These are phyloP conservation scores for Arabidopsis hybrid DNA, from an alignment of 441 rosid species.

Conservation along the genomic window DNA sequence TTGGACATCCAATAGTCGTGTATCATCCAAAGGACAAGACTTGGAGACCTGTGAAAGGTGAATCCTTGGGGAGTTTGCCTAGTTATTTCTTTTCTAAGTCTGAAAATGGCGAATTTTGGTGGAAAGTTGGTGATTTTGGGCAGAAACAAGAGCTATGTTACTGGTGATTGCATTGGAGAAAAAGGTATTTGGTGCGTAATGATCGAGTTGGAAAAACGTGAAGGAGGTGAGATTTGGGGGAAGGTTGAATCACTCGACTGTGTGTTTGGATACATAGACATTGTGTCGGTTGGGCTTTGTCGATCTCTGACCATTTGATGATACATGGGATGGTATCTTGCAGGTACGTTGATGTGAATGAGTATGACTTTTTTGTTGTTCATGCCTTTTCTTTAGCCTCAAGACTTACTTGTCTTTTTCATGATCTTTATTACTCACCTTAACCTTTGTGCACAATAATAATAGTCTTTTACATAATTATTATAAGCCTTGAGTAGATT, in stretches of 20 bases:
- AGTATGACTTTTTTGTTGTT: not conserved
- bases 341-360: not conserved
- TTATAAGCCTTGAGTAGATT: not conserved
- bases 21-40: not conserved
- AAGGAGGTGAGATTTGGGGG: conserved; percentile 23
- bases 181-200: not conserved
- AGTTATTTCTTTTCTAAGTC: not conserved
- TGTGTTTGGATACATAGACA: not conserved
- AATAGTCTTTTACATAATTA: not conserved
- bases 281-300: not conserved
- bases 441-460: not conserved
- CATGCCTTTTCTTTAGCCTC: not conserved
- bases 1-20: not conserved
- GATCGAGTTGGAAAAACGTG: conserved; percentile 11
- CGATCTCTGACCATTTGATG: conserved; percentile 8
- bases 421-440: not conserved
- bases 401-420: not conserved
- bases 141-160: not conserved
- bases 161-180: not conserved
- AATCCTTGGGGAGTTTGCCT: not conserved
- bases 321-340: not conserved
- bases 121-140: conserved; percentile 30
- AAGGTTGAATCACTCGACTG: not conserved
- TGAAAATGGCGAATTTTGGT: conserved; percentile 3
- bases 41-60: not conserved